phyloP scores from a whole-genome alignment of 2,329 filamentous ascomycete genomes.

The Alternaria rosae region DNA sequence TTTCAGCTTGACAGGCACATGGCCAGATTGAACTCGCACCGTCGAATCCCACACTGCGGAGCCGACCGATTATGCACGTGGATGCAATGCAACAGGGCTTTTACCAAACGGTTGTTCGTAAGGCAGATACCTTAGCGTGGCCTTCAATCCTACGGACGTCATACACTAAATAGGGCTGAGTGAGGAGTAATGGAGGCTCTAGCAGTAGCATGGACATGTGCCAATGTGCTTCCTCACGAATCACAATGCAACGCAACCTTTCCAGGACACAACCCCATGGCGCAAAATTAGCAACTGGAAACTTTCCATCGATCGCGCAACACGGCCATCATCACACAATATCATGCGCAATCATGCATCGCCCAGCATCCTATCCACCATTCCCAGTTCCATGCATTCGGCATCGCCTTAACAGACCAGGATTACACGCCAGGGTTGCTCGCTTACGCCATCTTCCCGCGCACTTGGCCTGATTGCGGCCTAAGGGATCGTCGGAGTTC shows the following conservation, averaged over 20 bases:
- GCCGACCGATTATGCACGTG: conserved; percentile 1
- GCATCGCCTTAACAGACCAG: conserved; percentile 7
- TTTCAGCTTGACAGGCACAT: background rate
- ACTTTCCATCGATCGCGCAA: background rate
- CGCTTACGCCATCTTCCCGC: background rate
- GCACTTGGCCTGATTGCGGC: background rate
- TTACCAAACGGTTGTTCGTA: background rate
- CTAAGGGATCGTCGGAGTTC: conserved; percentile 3
- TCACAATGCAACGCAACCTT: background rate
- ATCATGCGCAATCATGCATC: background rate
- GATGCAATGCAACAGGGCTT: background rate
- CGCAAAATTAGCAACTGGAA: background rate
- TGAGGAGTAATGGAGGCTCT: background rate
- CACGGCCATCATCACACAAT: background rate
- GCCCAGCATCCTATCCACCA: background rate
- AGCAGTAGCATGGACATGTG: background rate
- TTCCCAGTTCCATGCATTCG: background rate
- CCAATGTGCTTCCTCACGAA: background rate
- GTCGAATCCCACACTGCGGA: conserved; percentile 13
- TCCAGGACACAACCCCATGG: background rate
- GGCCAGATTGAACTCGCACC: background rate
- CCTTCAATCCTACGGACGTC: background rate
- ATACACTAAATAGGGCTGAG: background rate
- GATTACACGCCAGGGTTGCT: background rate
- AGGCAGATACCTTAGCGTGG: background rate